Conservation (phyloP, 2,329 filamentous ascomycete species). For the Ophiostoma ulmi region DNA sequence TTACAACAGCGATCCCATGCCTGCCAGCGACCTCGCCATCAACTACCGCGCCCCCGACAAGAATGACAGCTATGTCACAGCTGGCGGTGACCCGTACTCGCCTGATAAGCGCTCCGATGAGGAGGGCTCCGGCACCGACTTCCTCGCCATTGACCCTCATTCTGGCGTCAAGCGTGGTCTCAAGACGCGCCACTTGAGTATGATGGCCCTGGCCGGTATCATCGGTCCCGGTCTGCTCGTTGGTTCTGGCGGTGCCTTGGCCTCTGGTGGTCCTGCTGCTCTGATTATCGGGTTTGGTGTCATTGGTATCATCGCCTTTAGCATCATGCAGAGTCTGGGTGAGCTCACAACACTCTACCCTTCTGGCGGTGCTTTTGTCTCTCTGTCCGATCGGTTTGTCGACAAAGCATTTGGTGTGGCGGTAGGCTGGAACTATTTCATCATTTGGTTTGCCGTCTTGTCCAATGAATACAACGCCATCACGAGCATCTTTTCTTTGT, state of each 20-base stretch:
- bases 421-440: slow-evolving; percentile 67
- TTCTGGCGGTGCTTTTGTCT: slow-evolving; percentile 65
- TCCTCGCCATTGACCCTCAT: slow-evolving; percentile 50
- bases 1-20: slow-evolving; percentile 13
- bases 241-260: slow-evolving; percentile 64
- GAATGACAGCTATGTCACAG: slow-evolving; percentile 2
- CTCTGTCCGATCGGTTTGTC: slow-evolving; percentile 64
- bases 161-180: slow-evolving; percentile 64
- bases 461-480: slow-evolving; percentile 69
- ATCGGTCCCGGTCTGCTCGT: slow-evolving; percentile 68
- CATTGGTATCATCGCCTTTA: slow-evolving; percentile 63
- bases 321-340: slow-evolving; percentile 67
- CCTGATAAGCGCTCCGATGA: slow-evolving; percentile 23
- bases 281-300: slow-evolving; percentile 68
- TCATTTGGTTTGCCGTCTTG: slow-evolving; percentile 61
- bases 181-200: slow-evolving; percentile 62
- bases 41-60: slow-evolving; percentile 22
- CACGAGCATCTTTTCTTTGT: slow-evolving; percentile 60
- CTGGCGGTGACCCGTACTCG: not conserved
- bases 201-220: slow-evolving; percentile 60
- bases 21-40: slow-evolving; percentile 14
- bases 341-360: slow-evolving; percentile 71
- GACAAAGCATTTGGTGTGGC: slow-evolving; percentile 65
- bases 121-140: slow-evolving; percentile 38
- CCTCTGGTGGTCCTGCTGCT: slow-evolving; percentile 64